Percentiles rank a stretch among this genome's conserved stretches.
Conservation (phyloP, 116 monocot species). For the Papilionanthe hybrid region DNA sequence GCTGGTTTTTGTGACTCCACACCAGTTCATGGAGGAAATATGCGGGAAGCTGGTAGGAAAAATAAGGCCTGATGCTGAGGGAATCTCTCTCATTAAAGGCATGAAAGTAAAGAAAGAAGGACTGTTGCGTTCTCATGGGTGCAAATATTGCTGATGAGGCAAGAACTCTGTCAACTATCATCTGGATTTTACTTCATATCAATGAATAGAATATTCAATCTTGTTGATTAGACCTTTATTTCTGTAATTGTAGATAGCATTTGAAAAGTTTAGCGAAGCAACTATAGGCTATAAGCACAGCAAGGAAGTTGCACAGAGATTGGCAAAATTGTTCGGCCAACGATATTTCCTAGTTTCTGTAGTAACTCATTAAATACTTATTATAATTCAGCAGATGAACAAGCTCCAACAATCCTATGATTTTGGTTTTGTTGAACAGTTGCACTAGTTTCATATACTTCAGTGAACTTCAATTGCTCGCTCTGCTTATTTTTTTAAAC, state of each 20-base stretch:
- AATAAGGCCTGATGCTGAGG: conserved; percentile 49
- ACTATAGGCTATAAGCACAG: conserved; percentile 65
- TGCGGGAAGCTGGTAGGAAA: conserved; percentile 71
- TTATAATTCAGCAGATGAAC: background rate
- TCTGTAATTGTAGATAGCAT: conserved; percentile 50
- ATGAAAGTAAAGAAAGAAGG: conserved; percentile 93
- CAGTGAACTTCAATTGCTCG: background rate
- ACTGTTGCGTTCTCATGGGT: conserved; percentile 89
- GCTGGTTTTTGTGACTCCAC: conserved; percentile 88
- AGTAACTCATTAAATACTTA: conserved; percentile 16
- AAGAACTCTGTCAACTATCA: conserved; percentile 7
- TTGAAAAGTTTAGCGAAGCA: conserved; percentile 82
- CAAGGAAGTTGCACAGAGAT: conserved; percentile 63
- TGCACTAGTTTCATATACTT: background rate
- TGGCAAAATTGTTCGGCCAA: conserved; percentile 60
- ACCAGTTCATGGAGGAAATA: conserved; percentile 70
- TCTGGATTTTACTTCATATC: background rate
- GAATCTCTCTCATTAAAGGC: conserved; percentile 90
- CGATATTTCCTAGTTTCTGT: conserved; percentile 75
- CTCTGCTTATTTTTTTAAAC: background rate
- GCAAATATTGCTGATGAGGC: conserved; percentile 92
- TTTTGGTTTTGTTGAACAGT: background rate
- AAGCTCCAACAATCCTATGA: background rate
- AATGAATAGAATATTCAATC: background rate
- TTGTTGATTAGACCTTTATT: background rate